These are phyloP conservation scores for Coemansia sp. DNA, from an alignment of 192 early-diverging fungal genomes.

Conservation along the genomic window DNA sequence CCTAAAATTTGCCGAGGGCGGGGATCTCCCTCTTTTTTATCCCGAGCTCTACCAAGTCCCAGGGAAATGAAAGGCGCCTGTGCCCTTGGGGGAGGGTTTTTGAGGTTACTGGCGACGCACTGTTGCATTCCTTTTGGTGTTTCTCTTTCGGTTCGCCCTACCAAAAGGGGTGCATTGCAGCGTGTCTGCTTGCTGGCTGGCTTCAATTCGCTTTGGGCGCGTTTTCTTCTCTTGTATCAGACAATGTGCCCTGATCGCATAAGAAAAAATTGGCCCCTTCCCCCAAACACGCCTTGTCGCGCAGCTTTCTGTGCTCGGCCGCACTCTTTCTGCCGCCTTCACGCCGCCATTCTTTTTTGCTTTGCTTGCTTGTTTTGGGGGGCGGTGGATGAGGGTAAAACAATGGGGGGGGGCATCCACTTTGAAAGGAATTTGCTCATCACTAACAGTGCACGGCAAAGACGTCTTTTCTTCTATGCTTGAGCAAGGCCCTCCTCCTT, in stretches of 20 bases:
- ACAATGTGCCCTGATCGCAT: conserved; percentile 4
- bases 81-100: background rate
- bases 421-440: background rate
- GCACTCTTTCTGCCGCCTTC: conserved; percentile 9
- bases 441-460: background rate
- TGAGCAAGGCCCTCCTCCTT: background rate
- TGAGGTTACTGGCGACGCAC: background rate
- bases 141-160: background rate
- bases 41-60: background rate
- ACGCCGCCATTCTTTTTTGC: background rate
- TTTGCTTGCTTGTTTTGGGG: background rate
- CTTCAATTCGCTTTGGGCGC: background rate
- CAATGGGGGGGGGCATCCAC: background rate
- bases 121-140: background rate
- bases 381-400: background rate
- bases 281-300: background rate
- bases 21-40: background rate
- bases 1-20: conserved; percentile 1
- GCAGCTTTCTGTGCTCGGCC: conserved; percentile 4
- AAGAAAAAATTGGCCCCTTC: background rate
- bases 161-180: conserved; percentile 5
- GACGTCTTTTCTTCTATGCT: background rate
- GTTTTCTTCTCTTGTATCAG: background rate
- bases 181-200: background rate
- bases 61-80: background rate